phyloP scores from a whole-genome alignment of 257 asterid genomes.

The Solanum pennellii region DNA sequence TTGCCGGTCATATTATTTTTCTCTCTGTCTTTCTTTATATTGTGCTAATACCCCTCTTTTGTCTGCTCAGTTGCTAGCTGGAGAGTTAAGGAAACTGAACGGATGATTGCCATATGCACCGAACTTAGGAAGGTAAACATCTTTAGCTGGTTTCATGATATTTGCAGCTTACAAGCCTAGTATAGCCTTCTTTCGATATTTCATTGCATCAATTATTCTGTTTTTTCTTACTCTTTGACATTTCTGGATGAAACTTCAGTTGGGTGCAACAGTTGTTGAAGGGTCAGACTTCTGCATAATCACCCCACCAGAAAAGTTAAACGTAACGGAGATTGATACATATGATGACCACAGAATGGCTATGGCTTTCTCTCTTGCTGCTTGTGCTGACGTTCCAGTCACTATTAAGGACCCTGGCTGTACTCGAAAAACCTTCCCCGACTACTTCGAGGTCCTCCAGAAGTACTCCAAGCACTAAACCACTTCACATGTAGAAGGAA shows the following conservation, averaged over 20 bases:
- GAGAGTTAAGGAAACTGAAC: conserved; percentile 98
- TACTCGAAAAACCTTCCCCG: conserved; percentile 95
- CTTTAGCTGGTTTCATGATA: background rate
- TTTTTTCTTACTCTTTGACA: background rate
- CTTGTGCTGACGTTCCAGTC: conserved; percentile 87
- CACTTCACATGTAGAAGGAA: background rate
- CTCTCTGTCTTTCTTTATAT: background rate
- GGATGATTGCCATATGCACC: conserved; percentile 97
- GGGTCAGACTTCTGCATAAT: conserved; percentile 90
- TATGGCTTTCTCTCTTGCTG: conserved; percentile 97
- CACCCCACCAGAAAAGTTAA: conserved; percentile 88
- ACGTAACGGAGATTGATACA: conserved; percentile 70
- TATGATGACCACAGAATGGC: conserved; percentile 98
- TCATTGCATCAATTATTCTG: background rate
- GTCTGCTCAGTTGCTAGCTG: conserved; percentile 83
- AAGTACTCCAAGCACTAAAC: conserved; percentile 52
- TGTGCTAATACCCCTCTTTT: background rate
- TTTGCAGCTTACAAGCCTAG: background rate
- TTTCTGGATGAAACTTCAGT: conserved; percentile 23
- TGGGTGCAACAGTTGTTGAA: conserved; percentile 95
- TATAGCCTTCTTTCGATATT: background rate
- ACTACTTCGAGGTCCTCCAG: conserved; percentile 70
- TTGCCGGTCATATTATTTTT: background rate
- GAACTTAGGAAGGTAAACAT: conserved; percentile 78
- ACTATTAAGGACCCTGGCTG: conserved; percentile 88